phyloP scores from a whole-genome alignment of 2,329 filamentous ascomycete species.

The Neopestalotiopsis rosae region DNA sequence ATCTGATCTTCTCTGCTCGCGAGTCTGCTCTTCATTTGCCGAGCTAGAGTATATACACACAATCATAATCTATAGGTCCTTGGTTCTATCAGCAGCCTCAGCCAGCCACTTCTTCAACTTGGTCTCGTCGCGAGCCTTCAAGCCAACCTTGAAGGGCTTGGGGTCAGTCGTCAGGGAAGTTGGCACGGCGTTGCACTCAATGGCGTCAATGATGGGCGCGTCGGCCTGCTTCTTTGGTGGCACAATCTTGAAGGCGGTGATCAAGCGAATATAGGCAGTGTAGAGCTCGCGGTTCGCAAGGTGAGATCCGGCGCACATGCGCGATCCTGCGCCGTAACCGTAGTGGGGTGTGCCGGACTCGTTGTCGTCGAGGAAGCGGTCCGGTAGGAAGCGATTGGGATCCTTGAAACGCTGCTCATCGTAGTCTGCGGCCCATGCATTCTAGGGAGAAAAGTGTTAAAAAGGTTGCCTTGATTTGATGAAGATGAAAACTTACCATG shows the following conservation, averaged over 20 bases:
- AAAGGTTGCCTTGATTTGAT: not conserved
- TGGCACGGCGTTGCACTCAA: slow-evolving; percentile 62
- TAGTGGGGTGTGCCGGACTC: slow-evolving; percentile 15
- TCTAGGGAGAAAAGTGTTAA: not conserved
- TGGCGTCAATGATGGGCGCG: slow-evolving; percentile 58
- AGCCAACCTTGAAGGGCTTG: slow-evolving; percentile 65
- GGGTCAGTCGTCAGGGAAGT: slow-evolving; percentile 66
- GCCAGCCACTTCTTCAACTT: slow-evolving; percentile 58
- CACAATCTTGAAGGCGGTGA: slow-evolving; percentile 8
- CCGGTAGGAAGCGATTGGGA: not conserved
- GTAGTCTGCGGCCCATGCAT: slow-evolving; percentile 16
- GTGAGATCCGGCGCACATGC: slow-evolving; percentile 16
- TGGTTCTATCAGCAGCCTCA: slow-evolving; percentile 56
- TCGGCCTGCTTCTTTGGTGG: slow-evolving; percentile 50
- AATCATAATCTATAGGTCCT: slow-evolving; percentile 42
- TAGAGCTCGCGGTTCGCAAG: slow-evolving; percentile 17
- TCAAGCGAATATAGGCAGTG: slow-evolving; percentile 16
- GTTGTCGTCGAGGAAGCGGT: slow-evolving; percentile 12
- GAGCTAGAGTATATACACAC: not conserved
- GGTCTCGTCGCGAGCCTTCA: slow-evolving; percentile 31
- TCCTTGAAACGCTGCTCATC: slow-evolving; percentile 16
- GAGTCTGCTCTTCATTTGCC: too few species aligned
- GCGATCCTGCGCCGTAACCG: slow-evolving; percentile 14
- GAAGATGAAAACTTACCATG: slow-evolving; percentile 50
- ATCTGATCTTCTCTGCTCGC: too few species aligned